Evolutionary conservation across 1,284 basidiomycete species (phyloP).

Genomic region (Ganoderma multipileum): DNA sequence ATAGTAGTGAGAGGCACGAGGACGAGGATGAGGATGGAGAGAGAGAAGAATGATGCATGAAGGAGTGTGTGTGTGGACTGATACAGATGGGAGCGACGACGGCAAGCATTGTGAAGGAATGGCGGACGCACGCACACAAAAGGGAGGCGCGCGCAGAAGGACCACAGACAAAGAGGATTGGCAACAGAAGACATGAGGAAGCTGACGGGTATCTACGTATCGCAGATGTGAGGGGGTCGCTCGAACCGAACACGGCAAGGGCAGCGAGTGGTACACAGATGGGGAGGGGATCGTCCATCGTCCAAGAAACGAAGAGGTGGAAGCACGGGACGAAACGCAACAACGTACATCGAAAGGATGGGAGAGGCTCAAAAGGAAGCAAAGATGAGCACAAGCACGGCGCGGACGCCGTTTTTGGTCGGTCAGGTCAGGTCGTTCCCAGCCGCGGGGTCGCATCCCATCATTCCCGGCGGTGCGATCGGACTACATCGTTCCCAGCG

Average conservation of each 20-base stretch:
- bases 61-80: not conserved
- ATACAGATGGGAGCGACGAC: not conserved
- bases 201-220: conserved; percentile 22
- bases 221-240: not conserved
- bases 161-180: not conserved
- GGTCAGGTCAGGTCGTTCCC: not conserved
- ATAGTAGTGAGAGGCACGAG: not conserved
- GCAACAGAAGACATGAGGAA: conserved; percentile 13
- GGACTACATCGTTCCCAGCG: no score
- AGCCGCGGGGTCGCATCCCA: not conserved
- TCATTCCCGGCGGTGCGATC: no score
- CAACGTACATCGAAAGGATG: not conserved
- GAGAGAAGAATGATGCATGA: not conserved
- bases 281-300: conserved; percentile 11
- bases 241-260: conserved; percentile 1
- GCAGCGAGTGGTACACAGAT: not conserved
- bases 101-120: not conserved
- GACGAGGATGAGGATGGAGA: not conserved
- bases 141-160: not conserved
- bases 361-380: not conserved
- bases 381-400: not conserved
- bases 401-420: conserved; percentile 12
- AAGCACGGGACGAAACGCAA: not conserved
- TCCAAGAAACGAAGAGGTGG: conserved; percentile 16
- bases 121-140: not conserved